These are phyloP conservation scores for Symbiodinium pilosum DNA, from an alignment of 73 alveolate genomes.

Conservation along the genomic window DNA sequence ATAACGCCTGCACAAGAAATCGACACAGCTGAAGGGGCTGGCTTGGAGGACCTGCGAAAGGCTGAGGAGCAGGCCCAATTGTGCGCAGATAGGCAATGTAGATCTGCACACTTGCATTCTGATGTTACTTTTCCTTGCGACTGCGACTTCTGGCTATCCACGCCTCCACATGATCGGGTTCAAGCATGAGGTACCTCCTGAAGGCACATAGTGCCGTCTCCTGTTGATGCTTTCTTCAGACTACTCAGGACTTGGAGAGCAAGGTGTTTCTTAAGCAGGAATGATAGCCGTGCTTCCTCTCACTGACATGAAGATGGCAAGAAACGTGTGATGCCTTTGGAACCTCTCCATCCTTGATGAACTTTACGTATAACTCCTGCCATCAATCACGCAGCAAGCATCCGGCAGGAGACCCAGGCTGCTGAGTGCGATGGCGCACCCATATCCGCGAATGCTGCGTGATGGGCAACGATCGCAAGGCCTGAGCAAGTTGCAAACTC, in stretches of 20 bases:
- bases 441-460: constrained; percentile 98
- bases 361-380: constrained; percentile 96
- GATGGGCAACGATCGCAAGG: constrained; percentile 97
- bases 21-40: background rate
- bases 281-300: too few relatives aligned
- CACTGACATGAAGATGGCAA: too few relatives aligned
- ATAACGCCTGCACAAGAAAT: constrained; percentile 50
- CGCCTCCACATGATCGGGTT: constrained; percentile 97
- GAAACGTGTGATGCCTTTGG: constrained; percentile 53
- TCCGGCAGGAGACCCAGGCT: too few relatives aligned
- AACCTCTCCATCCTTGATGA: constrained; percentile 96
- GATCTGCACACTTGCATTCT: constrained; percentile 4
- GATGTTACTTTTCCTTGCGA: background rate
- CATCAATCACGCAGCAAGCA: background rate
- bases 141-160: background rate
- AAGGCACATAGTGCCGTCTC: constrained; percentile 96
- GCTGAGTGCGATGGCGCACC: constrained; percentile 30
- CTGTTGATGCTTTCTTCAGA: too few relatives aligned
- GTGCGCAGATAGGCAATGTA: constrained; percentile 97
- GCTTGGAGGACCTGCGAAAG: too few relatives aligned
- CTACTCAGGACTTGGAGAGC: too few relatives aligned
- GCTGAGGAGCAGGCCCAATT: constrained; percentile 91
- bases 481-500: constrained; percentile 20
- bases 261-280: too few relatives aligned
- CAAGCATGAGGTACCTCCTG: constrained; percentile 97